Evolutionary conservation across 768 basidiomycete species (phyloP).

Genomic region (Auricularia sp.): DNA sequence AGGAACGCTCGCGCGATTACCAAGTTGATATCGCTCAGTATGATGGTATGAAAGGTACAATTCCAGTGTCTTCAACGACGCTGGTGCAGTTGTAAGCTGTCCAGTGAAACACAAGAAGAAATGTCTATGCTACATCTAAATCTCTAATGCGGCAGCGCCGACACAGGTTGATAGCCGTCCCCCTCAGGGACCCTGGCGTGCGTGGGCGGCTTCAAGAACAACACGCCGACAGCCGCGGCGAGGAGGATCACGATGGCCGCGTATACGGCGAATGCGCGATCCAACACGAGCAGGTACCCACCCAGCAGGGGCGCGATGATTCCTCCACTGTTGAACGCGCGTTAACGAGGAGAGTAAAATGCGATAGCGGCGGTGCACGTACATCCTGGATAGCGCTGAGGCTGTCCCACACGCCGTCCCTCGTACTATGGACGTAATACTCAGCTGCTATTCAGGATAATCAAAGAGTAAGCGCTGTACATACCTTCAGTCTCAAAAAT

Average conservation of each 20-base stretch:
- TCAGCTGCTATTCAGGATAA: background rate
- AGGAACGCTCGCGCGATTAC: too few relatives aligned
- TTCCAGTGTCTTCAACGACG: too few relatives aligned
- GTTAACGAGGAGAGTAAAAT: conserved; percentile 4
- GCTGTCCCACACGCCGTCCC: conserved; percentile 86
- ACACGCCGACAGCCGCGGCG: conserved; percentile 50
- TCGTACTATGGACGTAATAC: conserved; percentile 38
- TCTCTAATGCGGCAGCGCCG: too few relatives aligned
- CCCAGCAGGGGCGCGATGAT: conserved; percentile 82
- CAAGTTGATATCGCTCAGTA: too few relatives aligned
- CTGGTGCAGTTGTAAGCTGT: too few relatives aligned
- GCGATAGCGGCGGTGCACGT: conserved; percentile 15
- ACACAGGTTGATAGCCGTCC: too few relatives aligned
- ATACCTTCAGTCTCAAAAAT: conserved; percentile 70
- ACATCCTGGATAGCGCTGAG: conserved; percentile 78
- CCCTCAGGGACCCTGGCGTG: too few relatives aligned
- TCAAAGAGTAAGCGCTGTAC: background rate
- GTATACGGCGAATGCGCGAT: conserved; percentile 66
- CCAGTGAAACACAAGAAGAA: too few relatives aligned
- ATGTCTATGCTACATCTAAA: too few relatives aligned
- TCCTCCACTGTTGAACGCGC: conserved; percentile 48
- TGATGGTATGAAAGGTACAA: too few relatives aligned
- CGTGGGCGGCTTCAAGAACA: conserved; percentile 15
- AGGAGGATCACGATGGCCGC: conserved; percentile 57
- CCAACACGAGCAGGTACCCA: conserved; percentile 56